Conservation (phyloP, 768 basidiomycete species). For the Rhodosporidiobolus sp. region DNA sequence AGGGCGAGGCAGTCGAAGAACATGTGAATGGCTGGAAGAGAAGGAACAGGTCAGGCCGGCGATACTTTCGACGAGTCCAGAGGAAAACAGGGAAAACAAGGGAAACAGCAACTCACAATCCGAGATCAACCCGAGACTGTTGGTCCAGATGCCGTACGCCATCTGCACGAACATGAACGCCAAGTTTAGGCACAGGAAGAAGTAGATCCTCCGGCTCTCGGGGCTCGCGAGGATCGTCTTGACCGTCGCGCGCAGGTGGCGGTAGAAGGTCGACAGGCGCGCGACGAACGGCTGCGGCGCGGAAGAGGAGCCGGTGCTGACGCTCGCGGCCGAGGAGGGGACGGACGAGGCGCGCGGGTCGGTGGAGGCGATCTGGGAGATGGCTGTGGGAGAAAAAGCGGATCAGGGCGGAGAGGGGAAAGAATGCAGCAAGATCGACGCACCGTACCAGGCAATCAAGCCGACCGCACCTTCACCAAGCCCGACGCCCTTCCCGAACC, state of each 20-base stretch:
- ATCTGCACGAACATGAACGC: conserved; percentile 96
- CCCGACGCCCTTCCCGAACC: conserved; percentile 58
- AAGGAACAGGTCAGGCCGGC: not conserved
- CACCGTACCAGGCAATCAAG: conserved; percentile 64
- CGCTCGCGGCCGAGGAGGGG: conserved; percentile 7
- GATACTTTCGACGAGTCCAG: no score
- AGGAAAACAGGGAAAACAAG: conserved; percentile 4
- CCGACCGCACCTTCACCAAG: conserved; percentile 63
- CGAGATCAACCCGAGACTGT: conserved; percentile 90
- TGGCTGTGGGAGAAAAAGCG: conserved; percentile 16
- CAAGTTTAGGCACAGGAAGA: conserved; percentile 90
- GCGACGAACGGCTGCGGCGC: conserved; percentile 12
- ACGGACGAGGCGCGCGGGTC: conserved; percentile 36
- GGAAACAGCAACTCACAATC: conserved; percentile 63
- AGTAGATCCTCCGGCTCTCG: conserved; percentile 92
- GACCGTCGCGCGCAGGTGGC: conserved; percentile 58
- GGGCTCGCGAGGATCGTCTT: conserved; percentile 87
- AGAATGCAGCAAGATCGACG: conserved; percentile 32
- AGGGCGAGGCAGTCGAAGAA: conserved; percentile 98
- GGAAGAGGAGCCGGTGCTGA: conserved; percentile 31
- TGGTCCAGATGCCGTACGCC: conserved; percentile 93
- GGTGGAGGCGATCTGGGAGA: conserved; percentile 38
- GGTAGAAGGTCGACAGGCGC: conserved; percentile 43
- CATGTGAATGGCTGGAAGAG: conserved; percentile 88
- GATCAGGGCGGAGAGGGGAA: not conserved